Conservation (phyloP, 1,284 basidiomycete genomes). For the Austroboletus niveus region DNA sequence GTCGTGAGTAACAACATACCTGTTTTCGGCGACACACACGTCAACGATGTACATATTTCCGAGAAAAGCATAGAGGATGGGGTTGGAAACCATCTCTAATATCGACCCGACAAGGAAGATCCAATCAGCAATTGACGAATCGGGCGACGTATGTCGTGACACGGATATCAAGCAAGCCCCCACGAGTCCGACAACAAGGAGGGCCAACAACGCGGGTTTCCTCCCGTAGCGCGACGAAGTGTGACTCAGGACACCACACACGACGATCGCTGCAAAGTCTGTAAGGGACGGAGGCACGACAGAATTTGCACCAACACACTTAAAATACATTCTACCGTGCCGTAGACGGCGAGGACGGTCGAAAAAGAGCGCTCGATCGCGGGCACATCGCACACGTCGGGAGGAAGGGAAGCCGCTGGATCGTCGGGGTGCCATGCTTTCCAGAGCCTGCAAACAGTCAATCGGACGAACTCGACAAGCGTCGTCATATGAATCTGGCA, state of each 20-base stretch:
- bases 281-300: background rate
- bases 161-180: constrained; percentile 20
- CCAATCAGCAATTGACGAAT: constrained; percentile 9
- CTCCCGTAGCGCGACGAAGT: constrained; percentile 31
- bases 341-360: constrained; percentile 17
- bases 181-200: constrained; percentile 14
- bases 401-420: constrained; percentile 8
- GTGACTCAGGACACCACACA: constrained; percentile 20
- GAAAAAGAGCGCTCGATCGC: constrained; percentile 23
- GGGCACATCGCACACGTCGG: constrained; percentile 24
- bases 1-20: too few relatives aligned
- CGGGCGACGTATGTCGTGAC: constrained; percentile 13
- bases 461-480: constrained; percentile 26
- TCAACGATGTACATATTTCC: too few relatives aligned
- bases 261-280: constrained; percentile 13
- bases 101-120: constrained; percentile 19
- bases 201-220: constrained; percentile 28
- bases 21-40: too few relatives aligned
- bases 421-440: constrained; percentile 16
- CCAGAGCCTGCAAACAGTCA: constrained; percentile 28
- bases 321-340: constrained; percentile 13
- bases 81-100: constrained; percentile 12
- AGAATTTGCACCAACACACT: constrained; percentile 16
- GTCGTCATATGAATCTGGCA: constrained; percentile 27
- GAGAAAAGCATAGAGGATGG: background rate